phyloP scores from a whole-genome alignment of 257 asterid species.

The Henckelia pumila region DNA sequence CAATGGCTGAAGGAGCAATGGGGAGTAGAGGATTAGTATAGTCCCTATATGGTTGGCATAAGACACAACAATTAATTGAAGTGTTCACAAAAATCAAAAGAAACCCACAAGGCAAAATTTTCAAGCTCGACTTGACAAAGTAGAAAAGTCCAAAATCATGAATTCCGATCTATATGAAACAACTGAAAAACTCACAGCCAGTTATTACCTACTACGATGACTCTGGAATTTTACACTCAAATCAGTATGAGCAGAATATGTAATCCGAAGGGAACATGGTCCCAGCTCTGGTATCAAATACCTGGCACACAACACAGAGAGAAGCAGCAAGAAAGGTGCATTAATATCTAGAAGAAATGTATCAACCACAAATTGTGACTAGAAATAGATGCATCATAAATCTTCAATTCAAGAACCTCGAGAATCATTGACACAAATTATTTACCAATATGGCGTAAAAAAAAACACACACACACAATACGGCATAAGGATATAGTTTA shows the following conservation, averaged over 20 bases:
- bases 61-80: not conserved
- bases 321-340: conserved; percentile 20
- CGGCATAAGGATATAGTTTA: conserved; percentile 3
- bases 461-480: too few relatives aligned
- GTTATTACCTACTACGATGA: conserved; percentile 70
- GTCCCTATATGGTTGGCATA: conserved; percentile 57
- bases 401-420: conserved; percentile 10
- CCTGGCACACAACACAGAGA: conserved; percentile 39
- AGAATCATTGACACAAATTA: not conserved
- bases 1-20: conserved; percentile 94
- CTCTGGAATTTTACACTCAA: conserved; percentile 93
- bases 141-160: conserved; percentile 2
- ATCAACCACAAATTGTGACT: conserved; percentile 1
- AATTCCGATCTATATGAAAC: conserved; percentile 15
- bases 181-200: conserved; percentile 4
- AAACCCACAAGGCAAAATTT: not conserved
- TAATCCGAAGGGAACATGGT: conserved; percentile 80
- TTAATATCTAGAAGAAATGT: not conserved
- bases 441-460: too few relatives aligned
- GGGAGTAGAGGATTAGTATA: conserved; percentile 89
- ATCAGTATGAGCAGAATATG: conserved; percentile 94
- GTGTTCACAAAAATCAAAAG: not conserved
- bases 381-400: conserved; percentile 7
- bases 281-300: conserved; percentile 89
- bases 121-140: not conserved